Evolutionary conservation across 352 stramenopile genomes (phyloP).

Genomic region (Phytophthora palmivora): DNA sequence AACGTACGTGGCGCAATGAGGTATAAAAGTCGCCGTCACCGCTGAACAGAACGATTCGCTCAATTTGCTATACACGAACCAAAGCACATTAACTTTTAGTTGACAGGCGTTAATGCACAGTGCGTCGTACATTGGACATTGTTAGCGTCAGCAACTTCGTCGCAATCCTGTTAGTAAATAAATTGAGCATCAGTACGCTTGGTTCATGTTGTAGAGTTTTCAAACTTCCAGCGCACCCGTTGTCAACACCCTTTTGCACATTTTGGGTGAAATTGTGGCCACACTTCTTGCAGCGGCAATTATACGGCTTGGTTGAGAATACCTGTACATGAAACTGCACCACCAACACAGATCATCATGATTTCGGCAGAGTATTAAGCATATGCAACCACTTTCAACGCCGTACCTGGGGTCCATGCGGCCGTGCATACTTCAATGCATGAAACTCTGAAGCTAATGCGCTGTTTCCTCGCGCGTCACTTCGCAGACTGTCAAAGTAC

Average conservation of each 20-base stretch:
- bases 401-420: conserved; percentile 64
- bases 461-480: conserved; percentile 41
- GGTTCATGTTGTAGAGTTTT: no score
- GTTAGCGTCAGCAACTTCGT: conserved; percentile 74
- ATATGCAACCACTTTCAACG: no score
- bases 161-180: conserved; percentile 51
- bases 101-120: no score
- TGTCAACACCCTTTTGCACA: conserved; percentile 82
- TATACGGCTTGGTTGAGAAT: conserved; percentile 74
- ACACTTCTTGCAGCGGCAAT: conserved; percentile 58
- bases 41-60: conserved; percentile 15
- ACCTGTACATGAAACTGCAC: conserved; percentile 73
- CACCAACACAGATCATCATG: neutral
- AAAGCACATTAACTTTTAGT: neutral
- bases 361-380: neutral
- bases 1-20: conserved; percentile 66
- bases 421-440: conserved; percentile 60
- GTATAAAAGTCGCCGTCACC: conserved; percentile 83
- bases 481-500: conserved; percentile 72
- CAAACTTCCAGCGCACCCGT: conserved; percentile 46
- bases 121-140: conserved; percentile 50
- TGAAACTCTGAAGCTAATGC: conserved; percentile 43
- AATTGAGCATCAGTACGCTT: no score
- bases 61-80: conserved; percentile 1
- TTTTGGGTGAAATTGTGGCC: conserved; percentile 61